These are phyloP conservation scores for Solanum rostratum DNA, from an alignment of 257 asterid species.

Conservation along the genomic window DNA sequence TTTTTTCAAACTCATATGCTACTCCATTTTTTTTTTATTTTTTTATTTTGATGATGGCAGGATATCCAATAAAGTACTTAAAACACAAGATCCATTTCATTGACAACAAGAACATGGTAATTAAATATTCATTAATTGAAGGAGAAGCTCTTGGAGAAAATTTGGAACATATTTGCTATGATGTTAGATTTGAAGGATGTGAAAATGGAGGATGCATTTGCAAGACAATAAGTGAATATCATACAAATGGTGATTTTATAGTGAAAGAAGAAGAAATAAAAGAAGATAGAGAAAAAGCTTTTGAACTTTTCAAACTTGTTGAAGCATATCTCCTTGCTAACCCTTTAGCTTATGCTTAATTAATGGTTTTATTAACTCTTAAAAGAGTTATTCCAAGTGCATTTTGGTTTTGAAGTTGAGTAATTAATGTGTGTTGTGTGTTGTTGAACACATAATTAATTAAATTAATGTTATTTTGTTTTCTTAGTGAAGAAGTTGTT, in stretches of 20 bases:
- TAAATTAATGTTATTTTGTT: no score
- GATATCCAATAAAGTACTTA: constrained; percentile 13
- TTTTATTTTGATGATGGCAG: not conserved
- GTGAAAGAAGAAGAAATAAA: constrained; percentile 24
- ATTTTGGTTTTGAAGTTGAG: not conserved
- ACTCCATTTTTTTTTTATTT: no score
- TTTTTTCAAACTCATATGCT: no score
- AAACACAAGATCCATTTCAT: constrained; percentile 24
- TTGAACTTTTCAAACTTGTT: constrained; percentile 20
- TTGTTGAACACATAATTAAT: not conserved
- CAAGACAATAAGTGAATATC: constrained; percentile 16
- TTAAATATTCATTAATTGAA: constrained; percentile 19
- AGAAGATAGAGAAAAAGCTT: constrained; percentile 20
- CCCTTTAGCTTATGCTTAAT: constrained; percentile 8
- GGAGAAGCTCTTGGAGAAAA: constrained; percentile 20
- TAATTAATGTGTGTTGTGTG: not conserved
- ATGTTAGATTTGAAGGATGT: constrained; percentile 12
- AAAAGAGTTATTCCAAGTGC: not conserved
- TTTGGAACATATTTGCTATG: constrained; percentile 22
- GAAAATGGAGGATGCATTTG: constrained; percentile 22
- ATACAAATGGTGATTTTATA: constrained; percentile 19
- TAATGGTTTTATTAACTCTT: not conserved
- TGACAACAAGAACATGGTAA: constrained; percentile 14
- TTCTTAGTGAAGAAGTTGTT: not conserved
- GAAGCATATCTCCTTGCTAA: constrained; percentile 23